Evolutionary conservation across 305 asterid genomes (phyloP), one percentile per base, ranked within the genome.

Genomic region (Rubia tinctorum): DNA sequence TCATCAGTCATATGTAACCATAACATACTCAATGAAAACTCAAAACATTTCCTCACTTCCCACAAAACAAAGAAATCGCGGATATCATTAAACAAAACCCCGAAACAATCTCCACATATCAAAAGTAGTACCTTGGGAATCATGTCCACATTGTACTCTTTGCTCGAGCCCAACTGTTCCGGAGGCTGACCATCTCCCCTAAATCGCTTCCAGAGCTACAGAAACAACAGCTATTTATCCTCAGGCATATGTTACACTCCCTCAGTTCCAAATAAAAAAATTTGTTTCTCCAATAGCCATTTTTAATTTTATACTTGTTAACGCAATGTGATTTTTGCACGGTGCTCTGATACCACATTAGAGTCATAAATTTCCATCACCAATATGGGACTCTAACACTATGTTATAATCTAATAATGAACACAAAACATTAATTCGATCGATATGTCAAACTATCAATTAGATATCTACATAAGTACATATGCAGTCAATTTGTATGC

Each of bases 61-160:
- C 22, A 17, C 20, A 13, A 23, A 44, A 43, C 5, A 51, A 44
- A 47, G 61, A 47, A 8, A 47, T 11, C 7, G 47, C 18, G 61
- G 23, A 30, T 18, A 25, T 18, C 37, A 40, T n/a, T 53, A 45
- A 45, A 8, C 27, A n/a, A 49, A 66, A 58, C 30, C 49, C 23
- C 20, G 5, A 14, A 14, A 12, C n/a, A 34, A 44, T 67, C 37
- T 45, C 40, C 75, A 59, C 42, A 13, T 0, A 3, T 61, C 8
- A 23, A 6, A 12, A n/a, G 10, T 37, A 17, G 25, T 80, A 91
- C 99, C 97, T 91, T 94, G 56, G 97, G 99, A 75, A 90, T 88
- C 98, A 94, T 91, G 78, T 94, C 98, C 55, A 90, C 97, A 65
- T 90, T 94, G 97, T 91, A 94, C 65, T 94, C 98, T 76, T 90